Evolutionary conservation across 345 rosid genomes (phyloP).

Genomic region (Gossypium longicalyx): DNA sequence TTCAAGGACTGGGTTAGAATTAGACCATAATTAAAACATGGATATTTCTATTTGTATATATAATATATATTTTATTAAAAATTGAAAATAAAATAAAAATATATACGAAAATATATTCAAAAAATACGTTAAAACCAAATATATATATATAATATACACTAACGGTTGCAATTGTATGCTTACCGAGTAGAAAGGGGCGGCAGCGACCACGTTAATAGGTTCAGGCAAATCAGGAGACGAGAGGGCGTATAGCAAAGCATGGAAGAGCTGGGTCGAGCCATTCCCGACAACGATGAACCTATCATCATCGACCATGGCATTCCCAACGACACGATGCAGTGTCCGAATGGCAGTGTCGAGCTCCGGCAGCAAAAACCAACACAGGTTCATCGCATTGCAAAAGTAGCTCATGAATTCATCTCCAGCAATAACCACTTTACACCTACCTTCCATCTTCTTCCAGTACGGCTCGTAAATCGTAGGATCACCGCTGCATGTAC

Average conservation of each 20-base stretch:
- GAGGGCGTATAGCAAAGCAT: slow-evolving; percentile 74
- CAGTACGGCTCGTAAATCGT: slow-evolving; percentile 64
- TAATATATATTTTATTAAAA: too few species aligned
- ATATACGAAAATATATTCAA: too few species aligned
- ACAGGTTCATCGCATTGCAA: slow-evolving; percentile 43
- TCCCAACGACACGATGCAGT: slow-evolving; percentile 55
- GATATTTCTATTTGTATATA: too few species aligned
- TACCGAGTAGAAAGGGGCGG: slow-evolving; percentile 91
- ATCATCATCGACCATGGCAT: slow-evolving; percentile 52
- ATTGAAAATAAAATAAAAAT: too few species aligned
- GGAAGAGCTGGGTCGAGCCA: slow-evolving; percentile 75
- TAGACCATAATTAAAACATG: too few species aligned
- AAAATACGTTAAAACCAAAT: too few species aligned
- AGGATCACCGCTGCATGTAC: slow-evolving; percentile 71
- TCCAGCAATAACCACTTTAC: slow-evolving; percentile 52
- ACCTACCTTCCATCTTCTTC: slow-evolving; percentile 55
- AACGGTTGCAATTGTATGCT: slow-evolving; percentile 10
- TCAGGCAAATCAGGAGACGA: slow-evolving; percentile 34
- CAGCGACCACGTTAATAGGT: slow-evolving; percentile 65
- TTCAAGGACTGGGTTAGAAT: too few species aligned
- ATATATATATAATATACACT: too few species aligned
- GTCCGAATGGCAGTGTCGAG: slow-evolving; percentile 57
- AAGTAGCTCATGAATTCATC: slow-evolving; percentile 83
- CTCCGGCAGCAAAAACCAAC: slow-evolving; percentile 76
- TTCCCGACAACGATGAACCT: slow-evolving; percentile 67